Conservation (phyloP, 2,329 filamentous ascomycete species). For the Diaporthe sp. region DNA sequence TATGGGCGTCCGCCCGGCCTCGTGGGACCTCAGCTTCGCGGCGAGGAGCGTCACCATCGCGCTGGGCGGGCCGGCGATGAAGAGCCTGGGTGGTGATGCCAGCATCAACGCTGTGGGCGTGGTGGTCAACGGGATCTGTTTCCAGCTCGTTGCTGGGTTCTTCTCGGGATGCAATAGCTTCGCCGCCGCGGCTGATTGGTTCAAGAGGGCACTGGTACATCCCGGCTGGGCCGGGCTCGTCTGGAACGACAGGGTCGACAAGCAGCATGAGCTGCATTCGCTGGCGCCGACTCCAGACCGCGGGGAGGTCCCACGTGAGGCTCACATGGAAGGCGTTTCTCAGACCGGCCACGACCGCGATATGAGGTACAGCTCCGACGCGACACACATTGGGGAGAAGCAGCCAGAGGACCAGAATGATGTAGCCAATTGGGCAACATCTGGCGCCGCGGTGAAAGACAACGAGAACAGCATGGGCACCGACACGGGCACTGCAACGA, state of each 20-base stretch:
- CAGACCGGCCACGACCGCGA: not conserved
- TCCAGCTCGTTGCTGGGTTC: slow-evolving; percentile 47
- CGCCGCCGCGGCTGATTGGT: not conserved
- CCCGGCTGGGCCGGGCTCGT: not conserved
- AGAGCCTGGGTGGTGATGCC: slow-evolving; percentile 54
- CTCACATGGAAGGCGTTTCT: not conserved
- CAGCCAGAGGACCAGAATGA: not conserved
- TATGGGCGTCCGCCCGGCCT: slow-evolving; percentile 47
- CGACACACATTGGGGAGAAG: not conserved
- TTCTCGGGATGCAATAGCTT: slow-evolving; percentile 36
- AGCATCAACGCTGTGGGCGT: slow-evolving; percentile 62
- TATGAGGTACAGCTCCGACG: slow-evolving; percentile 19
- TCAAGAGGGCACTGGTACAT: not conserved
- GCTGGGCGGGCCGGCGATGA: slow-evolving; percentile 58
- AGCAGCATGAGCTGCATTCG: not conserved
- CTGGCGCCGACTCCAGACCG: no score
- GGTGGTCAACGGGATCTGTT: slow-evolving; percentile 60
- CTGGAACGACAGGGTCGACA: not conserved
- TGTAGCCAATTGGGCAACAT: not conserved
- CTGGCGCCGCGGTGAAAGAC: not conserved
- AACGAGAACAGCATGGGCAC: not conserved
- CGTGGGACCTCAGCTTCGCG: slow-evolving; percentile 56
- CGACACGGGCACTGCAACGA: no score
- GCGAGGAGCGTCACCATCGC: slow-evolving; percentile 63
- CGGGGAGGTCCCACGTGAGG: not conserved